Evolutionary conservation across 2,329 filamentous ascomycete species (phyloP), one percentile per base, ranked within the genome.

Genomic region (Fusarium sp.): DNA sequence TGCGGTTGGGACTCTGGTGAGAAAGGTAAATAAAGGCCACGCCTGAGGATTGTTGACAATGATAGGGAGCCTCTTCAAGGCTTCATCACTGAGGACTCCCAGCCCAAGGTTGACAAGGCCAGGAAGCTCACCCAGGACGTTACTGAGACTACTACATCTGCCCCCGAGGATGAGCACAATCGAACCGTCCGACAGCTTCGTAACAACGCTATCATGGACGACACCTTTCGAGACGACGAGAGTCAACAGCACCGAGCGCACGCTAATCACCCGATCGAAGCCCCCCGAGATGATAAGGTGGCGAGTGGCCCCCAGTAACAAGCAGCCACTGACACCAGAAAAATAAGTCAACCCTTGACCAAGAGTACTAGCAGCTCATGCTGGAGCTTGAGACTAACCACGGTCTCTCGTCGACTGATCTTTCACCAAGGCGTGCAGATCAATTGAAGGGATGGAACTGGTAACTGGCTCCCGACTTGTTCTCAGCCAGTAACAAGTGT

Each of bases 111-210:
- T 7, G 93, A 93, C 84, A 93, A 93, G 82, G 93, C 92, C 57
- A 95, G 93, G 86, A 89, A 92, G 82, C 83, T 94, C 67, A 92
- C 95, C 72, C 91, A 94, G 82, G 93, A 93, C 72, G 92, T 95
- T 9, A n/a, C 30, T 9, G 23, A 41, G 34, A 58, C 56, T 9
- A 16, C 34, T 5, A 41, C 16, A 9, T 20, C 92, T 3, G 94
- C 94, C 72, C 92, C 93, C 2, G 92, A 95, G 85, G 91, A 92
- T 62, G 92, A 94, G 80, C 95, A 95, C 81, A 92, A 94, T 81
- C 88, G 94, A 75, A 95, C 95, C 87, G 89, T 92, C 64, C 93
- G 94, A 80, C 93, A 95, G 83, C 90, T 95, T 65, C 92, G 93
- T 82, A 92, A 94, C 81, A 89, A 95, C 73, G 93, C 93, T 57